Conservation (phyloP, 2,329 filamentous ascomycete genomes). For the Trichoderma atroviride region DNA sequence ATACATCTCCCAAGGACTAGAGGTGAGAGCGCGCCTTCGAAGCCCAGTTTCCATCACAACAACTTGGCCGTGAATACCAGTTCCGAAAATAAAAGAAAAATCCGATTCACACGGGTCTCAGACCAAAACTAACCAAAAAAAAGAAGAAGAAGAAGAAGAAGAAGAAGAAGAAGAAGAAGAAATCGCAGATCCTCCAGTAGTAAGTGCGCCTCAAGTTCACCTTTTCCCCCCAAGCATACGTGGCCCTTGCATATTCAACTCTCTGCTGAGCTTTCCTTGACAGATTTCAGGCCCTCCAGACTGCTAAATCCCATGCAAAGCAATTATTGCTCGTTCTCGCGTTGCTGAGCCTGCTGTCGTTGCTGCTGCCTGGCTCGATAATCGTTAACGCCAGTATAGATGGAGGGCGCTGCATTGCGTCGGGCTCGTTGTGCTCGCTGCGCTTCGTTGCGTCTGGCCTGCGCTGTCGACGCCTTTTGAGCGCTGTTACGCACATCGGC, state of each 20-base stretch:
- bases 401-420: not conserved
- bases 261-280: not conserved
- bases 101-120: not conserved
- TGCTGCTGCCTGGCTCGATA: conserved; percentile 30
- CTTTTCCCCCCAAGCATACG: not conserved
- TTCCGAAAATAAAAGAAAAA: not conserved
- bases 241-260: not conserved
- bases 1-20: not conserved
- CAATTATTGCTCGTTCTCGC: not conserved
- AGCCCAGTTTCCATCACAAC: not conserved
- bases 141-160: not conserved
- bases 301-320: not conserved
- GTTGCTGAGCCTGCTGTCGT: not conserved
- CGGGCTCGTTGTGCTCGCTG: not conserved
- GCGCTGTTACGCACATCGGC: not conserved
- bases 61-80: not conserved
- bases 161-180: not conserved
- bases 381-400: conserved; percentile 36
- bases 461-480: not conserved
- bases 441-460: not conserved
- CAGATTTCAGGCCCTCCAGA: not conserved
- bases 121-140: not conserved
- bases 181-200: not conserved
- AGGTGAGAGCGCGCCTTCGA: not conserved
- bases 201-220: not conserved